Conservation (phyloP, 208 protist genomes). For the Crithidia thermophila region DNA sequence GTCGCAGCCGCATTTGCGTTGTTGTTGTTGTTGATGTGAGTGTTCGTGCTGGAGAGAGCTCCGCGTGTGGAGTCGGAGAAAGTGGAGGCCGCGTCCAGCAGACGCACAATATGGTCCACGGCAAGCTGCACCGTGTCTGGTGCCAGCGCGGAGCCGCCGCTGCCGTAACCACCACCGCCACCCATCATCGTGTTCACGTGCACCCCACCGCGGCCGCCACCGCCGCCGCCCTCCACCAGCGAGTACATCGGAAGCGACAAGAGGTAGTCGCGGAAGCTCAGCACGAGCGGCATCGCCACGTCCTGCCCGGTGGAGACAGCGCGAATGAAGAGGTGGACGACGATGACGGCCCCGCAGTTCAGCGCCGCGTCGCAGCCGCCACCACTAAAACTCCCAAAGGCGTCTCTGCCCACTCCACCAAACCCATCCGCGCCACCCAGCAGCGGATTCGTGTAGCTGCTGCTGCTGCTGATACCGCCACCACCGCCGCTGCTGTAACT, state of each 20-base stretch:
- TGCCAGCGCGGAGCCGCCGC: conserved; percentile 33
- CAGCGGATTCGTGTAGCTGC: too few relatives aligned
- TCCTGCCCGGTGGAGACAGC: conserved; percentile 27
- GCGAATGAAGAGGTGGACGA: conserved; percentile 76
- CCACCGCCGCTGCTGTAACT: conserved; percentile 14
- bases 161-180: neutral
- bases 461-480: neutral
- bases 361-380: conserved; percentile 59
- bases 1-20: neutral
- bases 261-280: conserved; percentile 74
- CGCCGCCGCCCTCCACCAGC: conserved; percentile 47
- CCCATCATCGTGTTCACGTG: neutral
- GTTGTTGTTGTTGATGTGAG: neutral
- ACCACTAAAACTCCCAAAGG: too few relatives aligned
- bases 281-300: conserved; percentile 61
- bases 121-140: conserved; percentile 66
- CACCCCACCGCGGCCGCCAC: conserved; percentile 6
- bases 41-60: neutral
- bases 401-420: too few relatives aligned
- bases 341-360: conserved; percentile 82
- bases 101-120: conserved; percentile 48
- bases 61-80: neutral
- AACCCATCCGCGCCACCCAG: too few relatives aligned
- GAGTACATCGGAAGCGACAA: conserved; percentile 67
- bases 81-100: conserved; percentile 40